Conservation (phyloP, 305 asterid genomes). For the Fraxinus dipetala region DNA sequence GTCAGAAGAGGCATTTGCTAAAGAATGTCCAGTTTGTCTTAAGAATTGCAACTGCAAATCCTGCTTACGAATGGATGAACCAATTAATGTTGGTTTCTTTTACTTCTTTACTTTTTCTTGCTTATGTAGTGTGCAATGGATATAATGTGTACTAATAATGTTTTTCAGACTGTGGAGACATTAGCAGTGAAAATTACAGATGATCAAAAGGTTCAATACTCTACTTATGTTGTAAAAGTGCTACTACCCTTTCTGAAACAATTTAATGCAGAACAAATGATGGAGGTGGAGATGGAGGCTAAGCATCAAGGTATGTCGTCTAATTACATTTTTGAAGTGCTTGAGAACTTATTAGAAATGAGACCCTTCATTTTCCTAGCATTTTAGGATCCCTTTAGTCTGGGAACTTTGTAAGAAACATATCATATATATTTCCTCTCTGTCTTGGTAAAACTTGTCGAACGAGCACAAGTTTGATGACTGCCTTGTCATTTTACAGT, state of each 20-base stretch:
- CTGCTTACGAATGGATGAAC: constrained; percentile 60
- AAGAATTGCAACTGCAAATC: constrained; percentile 61
- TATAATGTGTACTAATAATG: constrained; percentile 21
- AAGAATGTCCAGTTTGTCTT: constrained; percentile 68
- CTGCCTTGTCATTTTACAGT: background rate
- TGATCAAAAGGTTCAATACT: constrained; percentile 37
- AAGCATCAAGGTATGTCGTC: constrained; percentile 38
- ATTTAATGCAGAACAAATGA: constrained; percentile 45
- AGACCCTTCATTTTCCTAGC: background rate
- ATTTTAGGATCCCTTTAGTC: constrained; percentile 8
- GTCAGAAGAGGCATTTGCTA: constrained; percentile 48
- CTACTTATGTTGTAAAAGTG: constrained; percentile 35
- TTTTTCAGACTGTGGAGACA: constrained; percentile 24
- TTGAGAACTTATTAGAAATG: background rate
- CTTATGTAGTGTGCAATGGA: constrained; percentile 13
- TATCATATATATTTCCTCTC: background rate
- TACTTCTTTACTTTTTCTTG: background rate
- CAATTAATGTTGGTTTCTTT: constrained; percentile 35
- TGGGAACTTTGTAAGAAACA: background rate
- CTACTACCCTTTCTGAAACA: constrained; percentile 54
- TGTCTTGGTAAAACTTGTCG: background rate
- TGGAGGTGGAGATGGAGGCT: constrained; percentile 50
- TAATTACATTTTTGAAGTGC: background rate
- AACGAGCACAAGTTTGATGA: background rate
- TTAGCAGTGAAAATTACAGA: constrained; percentile 11